Conservation (phyloP, 1,139 yeast genomes). For the Scheffersomyces quercinus region DNA sequence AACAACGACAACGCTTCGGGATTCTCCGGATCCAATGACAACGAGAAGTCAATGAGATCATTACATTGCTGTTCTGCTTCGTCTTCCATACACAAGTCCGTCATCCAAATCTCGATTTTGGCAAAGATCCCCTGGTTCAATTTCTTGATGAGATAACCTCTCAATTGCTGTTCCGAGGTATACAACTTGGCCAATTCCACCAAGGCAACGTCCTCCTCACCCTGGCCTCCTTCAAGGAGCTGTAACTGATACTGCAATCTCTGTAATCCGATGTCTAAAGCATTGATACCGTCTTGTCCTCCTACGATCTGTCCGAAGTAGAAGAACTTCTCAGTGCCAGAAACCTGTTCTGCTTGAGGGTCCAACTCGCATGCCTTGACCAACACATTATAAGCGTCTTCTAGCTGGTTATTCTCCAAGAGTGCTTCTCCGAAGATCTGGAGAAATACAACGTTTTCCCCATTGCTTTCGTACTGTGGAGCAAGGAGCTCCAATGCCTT, state of each 20-base stretch:
- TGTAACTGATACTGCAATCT: slow-evolving; percentile 47
- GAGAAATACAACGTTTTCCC: slow-evolving; percentile 33
- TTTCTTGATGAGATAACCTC: slow-evolving; percentile 49
- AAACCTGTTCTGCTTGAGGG: slow-evolving; percentile 47
- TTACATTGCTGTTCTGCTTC: slow-evolving; percentile 86
- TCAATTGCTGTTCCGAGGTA: slow-evolving; percentile 25
- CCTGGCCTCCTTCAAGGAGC: slow-evolving; percentile 22
- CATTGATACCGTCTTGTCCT: slow-evolving; percentile 71
- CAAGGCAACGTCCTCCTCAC: slow-evolving; percentile 26
- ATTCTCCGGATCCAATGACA: slow-evolving; percentile 57
- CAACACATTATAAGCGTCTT: slow-evolving; percentile 69
- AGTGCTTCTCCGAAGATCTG: slow-evolving; percentile 69
- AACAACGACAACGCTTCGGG: slow-evolving; percentile 83
- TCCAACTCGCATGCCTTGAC: slow-evolving; percentile 69
- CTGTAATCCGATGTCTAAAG: slow-evolving; percentile 63
- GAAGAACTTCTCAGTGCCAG: slow-evolving; percentile 78
- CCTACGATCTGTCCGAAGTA: slow-evolving; percentile 92
- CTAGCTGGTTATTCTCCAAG: slow-evolving; percentile 77
- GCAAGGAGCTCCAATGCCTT: slow-evolving; percentile 39
- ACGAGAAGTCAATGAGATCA: slow-evolving; percentile 63
- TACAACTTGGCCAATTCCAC: slow-evolving; percentile 28
- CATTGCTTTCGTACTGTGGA: slow-evolving; percentile 26
- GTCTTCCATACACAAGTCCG: slow-evolving; percentile 93
- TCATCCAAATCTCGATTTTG: slow-evolving; percentile 97
- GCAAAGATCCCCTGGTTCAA: slow-evolving; percentile 78